Base-by-base conservation (phyloP, 116 monocot genomes). In the Cymodocea nodosa region DNA sequence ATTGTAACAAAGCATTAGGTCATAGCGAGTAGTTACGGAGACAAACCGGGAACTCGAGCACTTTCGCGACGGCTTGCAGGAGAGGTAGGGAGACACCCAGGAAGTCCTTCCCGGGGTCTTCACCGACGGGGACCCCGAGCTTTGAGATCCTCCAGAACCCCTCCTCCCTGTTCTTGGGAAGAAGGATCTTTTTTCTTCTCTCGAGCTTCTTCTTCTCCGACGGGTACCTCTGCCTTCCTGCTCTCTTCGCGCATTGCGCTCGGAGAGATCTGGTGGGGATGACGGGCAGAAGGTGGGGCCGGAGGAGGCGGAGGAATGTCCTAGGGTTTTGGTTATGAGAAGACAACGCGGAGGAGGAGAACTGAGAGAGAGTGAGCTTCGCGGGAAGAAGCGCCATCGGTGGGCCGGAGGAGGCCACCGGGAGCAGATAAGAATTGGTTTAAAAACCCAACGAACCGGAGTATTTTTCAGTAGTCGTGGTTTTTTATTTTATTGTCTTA, bases 191-290 rank as follows among this genome's bases (percentile, higher is more conserved):
- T 49, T 36, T 79, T 35, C 69, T 62, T 76, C 73, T 75, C 70
- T 78, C 68, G 23, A 91, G 81, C 82, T 77, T 76, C 91, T 84
- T 98, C 82, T 98, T 98, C 92, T 98, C 97, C 73, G 91, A 98
- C 11, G 97, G 97, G 69, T 98, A 98, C 70, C 97, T 73, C 74
- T 64, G 77, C 85, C 82, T 91, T 64, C 97, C 97, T 23, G 82
- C 80, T 57, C 97, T 80, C 82, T 82, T 91, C 30, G 78, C 70
- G 25, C 85, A 44, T 10, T 7, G 44, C 44, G 44, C 44, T 44
- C 44, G 44, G 44, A 44, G 44, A 7, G 44, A 1, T 44, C 44
- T 44, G 7, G 44, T 44, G 44, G 7, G 44, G 44, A 44, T 44
- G 44, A 44, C 8, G 44, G 44, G 44, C 7, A 44, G 44, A 17